Conservation (phyloP, 2,329 filamentous ascomycete species). For the Zasmidium citrigriseum region DNA sequence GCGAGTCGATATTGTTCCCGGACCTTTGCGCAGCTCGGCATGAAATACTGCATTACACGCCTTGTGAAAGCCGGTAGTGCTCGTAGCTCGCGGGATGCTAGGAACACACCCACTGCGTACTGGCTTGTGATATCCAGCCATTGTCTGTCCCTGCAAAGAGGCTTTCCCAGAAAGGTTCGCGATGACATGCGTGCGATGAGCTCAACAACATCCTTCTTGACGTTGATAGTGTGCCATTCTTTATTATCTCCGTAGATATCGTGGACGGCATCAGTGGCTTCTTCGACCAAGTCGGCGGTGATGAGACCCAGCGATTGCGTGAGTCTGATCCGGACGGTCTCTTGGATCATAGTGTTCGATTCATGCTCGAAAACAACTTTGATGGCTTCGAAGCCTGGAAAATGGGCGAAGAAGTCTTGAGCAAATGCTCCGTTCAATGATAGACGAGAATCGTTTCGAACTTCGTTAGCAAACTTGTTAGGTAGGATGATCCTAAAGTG, state of each 20-base stretch:
- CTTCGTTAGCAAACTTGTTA: constrained; percentile 15
- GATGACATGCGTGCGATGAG: constrained; percentile 41
- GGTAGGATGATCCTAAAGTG: constrained; percentile 18
- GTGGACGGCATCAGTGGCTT: constrained; percentile 11
- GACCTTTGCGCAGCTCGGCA: constrained; percentile 1
- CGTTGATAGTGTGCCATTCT: constrained; percentile 11
- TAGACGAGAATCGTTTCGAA: constrained; percentile 23
- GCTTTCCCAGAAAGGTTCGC: constrained; percentile 33
- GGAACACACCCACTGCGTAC: constrained; percentile 40
- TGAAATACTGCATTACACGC: constrained; percentile 1
- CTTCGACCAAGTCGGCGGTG: constrained; percentile 15
- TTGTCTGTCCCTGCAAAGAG: constrained; percentile 37
- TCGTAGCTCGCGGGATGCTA: constrained; percentile 15
- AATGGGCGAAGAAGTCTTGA: constrained; percentile 17
- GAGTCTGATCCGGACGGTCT: constrained; percentile 14
- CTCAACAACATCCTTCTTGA: constrained; percentile 27
- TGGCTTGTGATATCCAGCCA: constrained; percentile 39
- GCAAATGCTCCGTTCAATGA: constrained; percentile 8
- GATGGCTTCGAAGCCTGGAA: constrained; percentile 23
- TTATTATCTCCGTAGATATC: neutral
- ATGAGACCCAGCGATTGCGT: constrained; percentile 20
- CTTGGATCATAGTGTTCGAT: constrained; percentile 13
- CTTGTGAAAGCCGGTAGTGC: constrained; percentile 27
- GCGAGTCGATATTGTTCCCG: neutral
- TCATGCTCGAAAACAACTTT: constrained; percentile 10